Evolutionary conservation across 768 basidiomycete genomes (phyloP).

Genomic region (Tremella mesenterica): DNA sequence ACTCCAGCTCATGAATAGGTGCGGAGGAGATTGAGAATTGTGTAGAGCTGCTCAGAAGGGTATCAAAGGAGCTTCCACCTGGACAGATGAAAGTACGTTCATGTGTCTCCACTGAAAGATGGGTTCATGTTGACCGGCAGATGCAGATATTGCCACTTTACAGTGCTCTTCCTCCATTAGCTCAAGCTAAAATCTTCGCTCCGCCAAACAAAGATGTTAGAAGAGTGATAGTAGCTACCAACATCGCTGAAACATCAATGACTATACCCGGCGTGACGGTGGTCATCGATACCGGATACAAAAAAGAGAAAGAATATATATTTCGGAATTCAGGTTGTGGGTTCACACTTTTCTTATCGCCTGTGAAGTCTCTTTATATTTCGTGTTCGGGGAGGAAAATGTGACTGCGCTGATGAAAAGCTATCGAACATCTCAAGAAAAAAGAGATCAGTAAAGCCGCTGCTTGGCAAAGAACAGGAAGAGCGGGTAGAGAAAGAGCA

Average conservation of each 20-base stretch:
- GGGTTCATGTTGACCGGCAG: slow-evolving; percentile 44
- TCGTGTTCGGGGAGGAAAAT: too few species aligned
- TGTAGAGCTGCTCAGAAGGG: slow-evolving; percentile 59
- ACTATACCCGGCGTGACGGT: slow-evolving; percentile 93
- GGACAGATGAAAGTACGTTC: slow-evolving; percentile 51
- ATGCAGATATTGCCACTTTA: slow-evolving; percentile 74
- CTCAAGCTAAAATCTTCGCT: slow-evolving; percentile 70
- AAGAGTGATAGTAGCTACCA: slow-evolving; percentile 91
- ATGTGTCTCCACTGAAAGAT: slow-evolving; percentile 13
- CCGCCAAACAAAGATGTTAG: slow-evolving; percentile 59
- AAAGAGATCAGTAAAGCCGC: slow-evolving; percentile 80
- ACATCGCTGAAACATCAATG: slow-evolving; percentile 95
- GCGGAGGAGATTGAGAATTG: slow-evolving; percentile 95
- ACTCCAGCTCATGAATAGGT: slow-evolving; percentile 48
- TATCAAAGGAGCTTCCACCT: slow-evolving; percentile 60
- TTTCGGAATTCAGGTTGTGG: slow-evolving; percentile 61
- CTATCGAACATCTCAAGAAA: slow-evolving; percentile 77
- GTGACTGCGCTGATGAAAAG: slow-evolving; percentile 47
- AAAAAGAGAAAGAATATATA: slow-evolving; percentile 86
- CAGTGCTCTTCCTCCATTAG: slow-evolving; percentile 67
- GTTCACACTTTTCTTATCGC: neutral
- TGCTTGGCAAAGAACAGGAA: slow-evolving; percentile 77
- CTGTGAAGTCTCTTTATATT: too few species aligned
- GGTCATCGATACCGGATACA: slow-evolving; percentile 92
- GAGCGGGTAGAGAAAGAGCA: slow-evolving; percentile 83